These are phyloP conservation scores for Pseudogymnoascus verrucosus DNA, from an alignment of 2,329 filamentous ascomycete species.

Conservation along the genomic window DNA sequence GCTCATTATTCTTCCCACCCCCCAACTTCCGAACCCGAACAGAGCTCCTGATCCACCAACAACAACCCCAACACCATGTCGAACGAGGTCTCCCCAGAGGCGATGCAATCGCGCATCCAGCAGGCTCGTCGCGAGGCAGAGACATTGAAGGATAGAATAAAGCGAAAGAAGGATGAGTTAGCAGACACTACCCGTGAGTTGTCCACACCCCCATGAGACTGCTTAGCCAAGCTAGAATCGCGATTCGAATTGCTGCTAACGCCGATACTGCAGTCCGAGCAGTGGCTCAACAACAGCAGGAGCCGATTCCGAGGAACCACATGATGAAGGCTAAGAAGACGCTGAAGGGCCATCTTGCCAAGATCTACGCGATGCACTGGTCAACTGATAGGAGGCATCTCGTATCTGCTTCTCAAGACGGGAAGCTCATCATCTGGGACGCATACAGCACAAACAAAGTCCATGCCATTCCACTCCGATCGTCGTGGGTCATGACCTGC, in stretches of 20 bases:
- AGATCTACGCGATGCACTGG: conserved; percentile 99
- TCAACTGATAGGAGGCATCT: conserved; percentile 95
- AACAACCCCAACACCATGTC: conserved; percentile 22
- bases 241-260: background rate
- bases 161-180: conserved; percentile 99
- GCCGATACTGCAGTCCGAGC: conserved; percentile 61
- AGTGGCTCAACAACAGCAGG: conserved; percentile 86
- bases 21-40: conserved; percentile 8
- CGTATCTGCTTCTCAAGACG: conserved; percentile 95
- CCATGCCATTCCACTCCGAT: conserved; percentile 92
- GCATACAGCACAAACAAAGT: conserved; percentile 99
- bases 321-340: conserved; percentile 97
- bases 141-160: conserved; percentile 96
- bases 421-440: conserved; percentile 99
- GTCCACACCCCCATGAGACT: conserved; percentile 9
- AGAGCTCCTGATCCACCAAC: conserved; percentile 10
- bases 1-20: conserved; percentile 1
- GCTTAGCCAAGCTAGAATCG: background rate
- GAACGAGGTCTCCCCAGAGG: conserved; percentile 60
- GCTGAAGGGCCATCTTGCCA: conserved; percentile 93
- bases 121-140: conserved; percentile 95
- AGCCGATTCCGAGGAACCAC: conserved; percentile 79
- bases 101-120: conserved; percentile 89
- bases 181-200: conserved; percentile 93
- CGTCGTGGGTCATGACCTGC: conserved; percentile 99